Base-by-base conservation (phyloP, 2,329 filamentous ascomycete species). In the Alternaria hordeiaustralica region DNA sequence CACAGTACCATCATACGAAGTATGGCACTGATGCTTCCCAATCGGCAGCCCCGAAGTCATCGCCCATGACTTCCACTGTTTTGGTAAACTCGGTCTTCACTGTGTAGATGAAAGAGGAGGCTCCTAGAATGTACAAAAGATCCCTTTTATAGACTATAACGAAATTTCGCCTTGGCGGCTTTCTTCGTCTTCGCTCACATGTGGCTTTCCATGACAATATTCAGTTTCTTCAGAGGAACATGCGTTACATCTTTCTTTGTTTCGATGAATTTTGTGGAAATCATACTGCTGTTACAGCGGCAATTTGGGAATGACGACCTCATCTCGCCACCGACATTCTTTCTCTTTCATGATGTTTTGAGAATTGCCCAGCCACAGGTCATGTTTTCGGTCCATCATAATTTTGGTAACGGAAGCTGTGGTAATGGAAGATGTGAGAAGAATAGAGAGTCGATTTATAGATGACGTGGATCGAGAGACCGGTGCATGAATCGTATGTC, bases 331-430 rank as follows among this genome's bases (percentile, higher is more conserved):
- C 15, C 33, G 33, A 41, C 33, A 41, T 36, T 8, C 30, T 36
- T 36, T 36, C 13, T 36, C 6, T 36, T 36, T 13, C 30, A 36
- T 36, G 30, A 36, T 36, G 13, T 36, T 41, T 41, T 41, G n/a
- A n/a, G 15, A n/a, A 41, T 10, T n/a, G 4, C 36, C 15, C 15
- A 1, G 1, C 36, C 15, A 41, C 36, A 10, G 9, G 36, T 36
- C 36, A 41, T 33, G 2, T 2, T 1, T 13, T 7, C 6, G 3
- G 0, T 33, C 5, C 5, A 5, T 13, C 3, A 1, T 0, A 3
- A 3, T 15, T 33, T 33, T 33, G 30, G 36, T 41, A 10, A 3
- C 2, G 5, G 5, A 41, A 18, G n/a, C 3, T 8, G 36, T 6
- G 36, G n/a, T 41, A 11, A 18, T 41, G 4, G 9, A 3, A 41